These are phyloP conservation scores for Wallacemonas sp. DNA, from an alignment of 208 protist genomes.

Conservation along the genomic window DNA sequence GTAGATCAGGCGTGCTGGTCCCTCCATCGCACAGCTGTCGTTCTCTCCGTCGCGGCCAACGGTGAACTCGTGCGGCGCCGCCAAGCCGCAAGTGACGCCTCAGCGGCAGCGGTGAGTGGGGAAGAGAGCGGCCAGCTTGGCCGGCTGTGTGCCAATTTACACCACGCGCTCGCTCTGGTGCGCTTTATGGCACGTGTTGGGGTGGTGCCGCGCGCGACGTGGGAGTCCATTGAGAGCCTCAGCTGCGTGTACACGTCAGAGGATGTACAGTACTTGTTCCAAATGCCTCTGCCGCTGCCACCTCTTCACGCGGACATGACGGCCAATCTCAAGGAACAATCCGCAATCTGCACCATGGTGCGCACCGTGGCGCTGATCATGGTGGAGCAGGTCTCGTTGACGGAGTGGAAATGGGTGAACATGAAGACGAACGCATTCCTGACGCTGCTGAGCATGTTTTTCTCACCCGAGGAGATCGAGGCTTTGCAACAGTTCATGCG, in stretches of 20 bases:
- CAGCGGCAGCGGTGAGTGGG: too few relatives aligned
- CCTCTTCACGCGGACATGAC: constrained; percentile 7
- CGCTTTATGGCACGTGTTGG: constrained; percentile 2
- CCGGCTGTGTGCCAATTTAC: background rate
- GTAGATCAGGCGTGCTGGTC: background rate
- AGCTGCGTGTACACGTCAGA: constrained; percentile 1
- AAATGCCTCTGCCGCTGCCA: constrained; percentile 3
- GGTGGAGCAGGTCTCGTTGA: background rate
- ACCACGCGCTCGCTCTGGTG: background rate
- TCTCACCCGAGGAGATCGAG: background rate
- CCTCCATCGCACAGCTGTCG: background rate
- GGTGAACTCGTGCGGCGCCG: background rate
- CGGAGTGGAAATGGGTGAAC: constrained; percentile 6
- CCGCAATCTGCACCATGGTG: constrained; percentile 1
- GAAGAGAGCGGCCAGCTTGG: too few relatives aligned
- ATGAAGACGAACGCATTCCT: background rate
- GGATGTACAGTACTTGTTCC: constrained; percentile 9
- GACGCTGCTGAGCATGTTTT: background rate
- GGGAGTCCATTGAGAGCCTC: background rate
- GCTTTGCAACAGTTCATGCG: constrained; percentile 3
- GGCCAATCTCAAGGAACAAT: constrained; percentile 3
- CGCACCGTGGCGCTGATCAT: background rate
- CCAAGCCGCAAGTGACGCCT: background rate
- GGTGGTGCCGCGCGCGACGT: background rate
- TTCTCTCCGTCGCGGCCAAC: background rate